Conservation (phyloP, 2,329 filamentous ascomycete genomes). For the Aspergillus piperis region DNA sequence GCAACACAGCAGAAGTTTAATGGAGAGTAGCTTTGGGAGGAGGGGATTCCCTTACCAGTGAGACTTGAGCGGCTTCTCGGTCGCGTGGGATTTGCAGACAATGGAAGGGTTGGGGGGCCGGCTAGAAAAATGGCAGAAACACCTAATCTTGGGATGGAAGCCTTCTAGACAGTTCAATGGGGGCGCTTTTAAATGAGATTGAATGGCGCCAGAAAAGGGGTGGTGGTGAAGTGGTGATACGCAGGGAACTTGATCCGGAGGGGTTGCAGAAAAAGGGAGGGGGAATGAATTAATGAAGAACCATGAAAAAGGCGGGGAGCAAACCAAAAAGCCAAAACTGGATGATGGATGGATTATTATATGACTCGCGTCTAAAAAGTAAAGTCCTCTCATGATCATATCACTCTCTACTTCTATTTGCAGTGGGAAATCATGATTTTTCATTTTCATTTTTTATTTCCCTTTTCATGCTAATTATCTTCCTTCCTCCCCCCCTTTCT, state of each 20-base stretch:
- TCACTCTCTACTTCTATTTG: no score
- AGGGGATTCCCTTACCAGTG: neutral
- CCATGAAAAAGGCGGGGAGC: slow-evolving; percentile 15
- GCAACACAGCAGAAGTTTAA: slow-evolving; percentile 10
- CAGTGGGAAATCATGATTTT: no score
- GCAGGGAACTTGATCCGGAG: slow-evolving; percentile 16
- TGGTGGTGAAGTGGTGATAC: neutral
- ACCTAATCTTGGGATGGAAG: neutral
- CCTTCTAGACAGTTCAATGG: slow-evolving; percentile 6
- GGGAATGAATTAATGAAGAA: neutral
- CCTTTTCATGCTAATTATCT: neutral
- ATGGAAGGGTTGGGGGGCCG: neutral
- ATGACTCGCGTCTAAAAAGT: no score
- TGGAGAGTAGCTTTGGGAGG: slow-evolving; percentile 1
- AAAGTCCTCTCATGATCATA: no score
- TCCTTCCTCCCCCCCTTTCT: no score
- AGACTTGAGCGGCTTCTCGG: neutral
- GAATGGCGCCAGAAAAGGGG: slow-evolving; percentile 13
- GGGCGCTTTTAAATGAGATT: neutral
- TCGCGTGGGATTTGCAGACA: slow-evolving; percentile 13
- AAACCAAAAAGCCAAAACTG: slow-evolving; percentile 9
- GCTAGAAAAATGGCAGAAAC: neutral
- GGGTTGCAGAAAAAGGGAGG: slow-evolving; percentile 14
- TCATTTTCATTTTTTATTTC: no score
- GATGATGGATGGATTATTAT: neutral